phyloP scores from a whole-genome alignment of 352 stramenopile species.

The Phytophthora pseudosyringae region DNA sequence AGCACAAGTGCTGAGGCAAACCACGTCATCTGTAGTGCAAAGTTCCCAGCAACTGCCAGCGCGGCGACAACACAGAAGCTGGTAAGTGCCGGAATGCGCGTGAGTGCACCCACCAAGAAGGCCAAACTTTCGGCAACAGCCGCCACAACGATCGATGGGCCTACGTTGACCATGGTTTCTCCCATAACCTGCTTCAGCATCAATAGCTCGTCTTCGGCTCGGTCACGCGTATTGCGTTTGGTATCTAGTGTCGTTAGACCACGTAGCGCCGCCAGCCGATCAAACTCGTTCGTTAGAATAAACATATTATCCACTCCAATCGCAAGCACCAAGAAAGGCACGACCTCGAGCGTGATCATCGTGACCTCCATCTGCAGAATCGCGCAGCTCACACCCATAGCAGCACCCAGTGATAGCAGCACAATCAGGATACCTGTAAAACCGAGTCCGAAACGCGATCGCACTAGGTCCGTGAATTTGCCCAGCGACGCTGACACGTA shows the following conservation, averaged over 20 bases:
- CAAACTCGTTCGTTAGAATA: conserved; percentile 90
- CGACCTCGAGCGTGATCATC: conserved; percentile 93
- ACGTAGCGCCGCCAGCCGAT: conserved; percentile 59
- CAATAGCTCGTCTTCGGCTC: conserved; percentile 42
- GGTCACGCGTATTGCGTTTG: conserved; percentile 36
- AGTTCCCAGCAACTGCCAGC: conserved; percentile 80
- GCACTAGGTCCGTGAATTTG: conserved; percentile 65
- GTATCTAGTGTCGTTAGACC: conserved; percentile 43
- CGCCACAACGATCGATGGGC: conserved; percentile 87
- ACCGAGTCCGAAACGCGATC: conserved; percentile 82
- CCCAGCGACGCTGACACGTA: conserved; percentile 90
- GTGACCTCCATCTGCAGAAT: conserved; percentile 84
- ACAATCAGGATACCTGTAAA: conserved; percentile 90
- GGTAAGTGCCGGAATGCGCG: conserved; percentile 86
- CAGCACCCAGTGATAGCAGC: conserved; percentile 72
- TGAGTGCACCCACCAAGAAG: conserved; percentile 84
- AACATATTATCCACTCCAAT: conserved; percentile 95
- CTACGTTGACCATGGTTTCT: conserved; percentile 82
- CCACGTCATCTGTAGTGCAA: conserved; percentile 89
- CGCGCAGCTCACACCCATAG: conserved; percentile 71
- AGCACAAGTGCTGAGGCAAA: conserved; percentile 85
- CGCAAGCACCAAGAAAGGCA: conserved; percentile 91
- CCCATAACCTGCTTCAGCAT: conserved; percentile 71
- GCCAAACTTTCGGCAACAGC: conserved; percentile 83
- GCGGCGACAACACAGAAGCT: conserved; percentile 90